Evolutionary conservation across 1,284 basidiomycete species (phyloP), one percentile per base, ranked within the genome.

Genomic region (Trametes hirsuta): DNA sequence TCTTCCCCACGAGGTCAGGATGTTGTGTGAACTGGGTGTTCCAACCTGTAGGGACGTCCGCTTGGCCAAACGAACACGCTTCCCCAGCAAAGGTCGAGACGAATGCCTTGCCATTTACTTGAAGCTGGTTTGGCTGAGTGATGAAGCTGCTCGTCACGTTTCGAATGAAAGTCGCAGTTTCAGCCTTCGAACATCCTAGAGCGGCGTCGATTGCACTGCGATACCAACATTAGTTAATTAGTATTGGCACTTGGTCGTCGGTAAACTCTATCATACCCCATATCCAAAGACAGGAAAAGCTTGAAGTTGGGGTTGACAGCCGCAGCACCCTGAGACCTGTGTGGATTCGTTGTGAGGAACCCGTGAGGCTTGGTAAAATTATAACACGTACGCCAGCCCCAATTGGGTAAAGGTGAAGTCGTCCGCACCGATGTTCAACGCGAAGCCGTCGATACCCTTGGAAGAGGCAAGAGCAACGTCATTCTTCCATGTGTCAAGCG

Each of bases 21-120:
- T 82, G 79, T 52, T 79, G 74, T 12, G 77, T 72, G 66, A 88
- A 88, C 66, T 88, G 81, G 0, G 75, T 74, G 47, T 72, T 74
- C 88, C 88, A 90, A 46, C 85, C 88, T 1, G 81, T 72, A 3
- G 73, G 64, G 12, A 76, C 76, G 48, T 75, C 82, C 66, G 84
- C 82, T 2, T 51, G 47, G 51, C 91, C 92, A 68, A 93, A 93
- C 0, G 75, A 77, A 70, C 90, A 93, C 46, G 79, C 74, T 64
- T 92, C 86, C n/a, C 93, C 93, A 2, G 90, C 78, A 72, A 95
- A 95, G 1, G 90, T 91, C 0, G 89, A 90, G 1, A 89, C 88
- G 50, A 94, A 81, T 10, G 86, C 81, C 48, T 81, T 82, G 59
- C 78, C 77, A 63, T 81, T 73, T 66, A 83, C 83, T 59, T 77